Conservation (phyloP, 2,329 filamentous ascomycete genomes). For the Stemphylium vesicarium region DNA sequence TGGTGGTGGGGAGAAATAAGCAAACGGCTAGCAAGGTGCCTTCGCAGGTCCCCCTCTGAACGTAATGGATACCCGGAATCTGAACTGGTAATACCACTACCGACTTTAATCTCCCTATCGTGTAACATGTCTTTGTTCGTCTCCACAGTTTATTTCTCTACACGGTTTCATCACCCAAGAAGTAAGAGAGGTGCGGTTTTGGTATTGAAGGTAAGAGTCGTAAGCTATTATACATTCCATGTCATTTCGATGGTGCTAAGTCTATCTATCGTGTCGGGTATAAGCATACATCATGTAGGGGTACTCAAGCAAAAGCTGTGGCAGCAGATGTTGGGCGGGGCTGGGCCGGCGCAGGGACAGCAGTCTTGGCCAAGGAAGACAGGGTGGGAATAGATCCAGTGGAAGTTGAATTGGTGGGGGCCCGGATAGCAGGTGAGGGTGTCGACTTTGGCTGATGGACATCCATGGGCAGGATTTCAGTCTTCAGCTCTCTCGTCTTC, state of each 20-base stretch:
- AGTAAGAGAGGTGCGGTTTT: background rate
- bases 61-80: background rate
- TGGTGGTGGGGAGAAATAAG: constrained; percentile 44
- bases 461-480: constrained; percentile 59
- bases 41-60: background rate
- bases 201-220: background rate
- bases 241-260: background rate
- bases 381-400: constrained; percentile 9
- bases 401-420: constrained; percentile 3
- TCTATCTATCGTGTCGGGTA: constrained; percentile 1
- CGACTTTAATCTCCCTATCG: background rate
- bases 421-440: constrained; percentile 24
- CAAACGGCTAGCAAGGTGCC: background rate
- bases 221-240: constrained; percentile 10
- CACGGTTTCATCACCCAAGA: background rate
- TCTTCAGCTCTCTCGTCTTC: constrained; percentile 68
- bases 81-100: background rate
- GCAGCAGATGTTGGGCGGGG: constrained; percentile 2
- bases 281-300: constrained; percentile 1
- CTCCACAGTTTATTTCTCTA: background rate
- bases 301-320: constrained; percentile 8
- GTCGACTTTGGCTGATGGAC: constrained; percentile 46
- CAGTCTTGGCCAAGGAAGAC: constrained; percentile 9
- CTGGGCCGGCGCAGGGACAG: background rate
- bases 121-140: background rate